These are phyloP conservation scores for Talaromyces thailandensis DNA, from an alignment of 495 filamentous ascomycete genomes.

Conservation along the genomic window DNA sequence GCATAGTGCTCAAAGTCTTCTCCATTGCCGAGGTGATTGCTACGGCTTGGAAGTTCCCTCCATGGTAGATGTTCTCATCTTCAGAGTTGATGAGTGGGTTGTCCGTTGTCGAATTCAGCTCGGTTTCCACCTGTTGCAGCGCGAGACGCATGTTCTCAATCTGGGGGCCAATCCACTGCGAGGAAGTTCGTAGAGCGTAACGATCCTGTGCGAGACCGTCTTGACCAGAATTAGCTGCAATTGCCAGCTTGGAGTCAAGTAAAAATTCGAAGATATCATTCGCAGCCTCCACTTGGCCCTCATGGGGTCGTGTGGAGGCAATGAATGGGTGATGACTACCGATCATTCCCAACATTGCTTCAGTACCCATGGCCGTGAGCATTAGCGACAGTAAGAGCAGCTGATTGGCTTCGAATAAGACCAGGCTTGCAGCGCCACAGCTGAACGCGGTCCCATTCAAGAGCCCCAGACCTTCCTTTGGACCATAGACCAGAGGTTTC, in stretches of 20 bases:
- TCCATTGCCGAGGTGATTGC: conserved; percentile 52
- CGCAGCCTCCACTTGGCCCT: conserved; percentile 45
- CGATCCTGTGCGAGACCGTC: conserved; percentile 44
- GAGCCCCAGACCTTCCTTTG: conserved; percentile 55
- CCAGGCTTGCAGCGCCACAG: conserved; percentile 40
- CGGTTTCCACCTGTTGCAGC: conserved; percentile 42
- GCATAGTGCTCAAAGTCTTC: conserved; percentile 41
- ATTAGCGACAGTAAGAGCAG: conserved; percentile 46
- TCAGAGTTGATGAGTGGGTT: conserved; percentile 48
- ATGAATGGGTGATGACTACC: conserved; percentile 53
- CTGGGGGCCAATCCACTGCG: conserved; percentile 55
- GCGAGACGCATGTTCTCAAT: conserved; percentile 50
- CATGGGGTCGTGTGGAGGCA: conserved; percentile 42
- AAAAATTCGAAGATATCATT: conserved; percentile 42
- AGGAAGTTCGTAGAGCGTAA: conserved; percentile 47
- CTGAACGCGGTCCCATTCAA: conserved; percentile 57
- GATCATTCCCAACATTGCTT: no score
- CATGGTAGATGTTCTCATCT: conserved; percentile 19
- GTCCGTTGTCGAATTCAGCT: conserved; percentile 55
- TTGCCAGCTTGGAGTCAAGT: conserved; percentile 11
- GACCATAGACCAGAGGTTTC: conserved; percentile 34
- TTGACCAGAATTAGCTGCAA: conserved; percentile 2
- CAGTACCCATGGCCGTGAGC: conserved; percentile 27
- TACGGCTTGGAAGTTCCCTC: conserved; percentile 52
- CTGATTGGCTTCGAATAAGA: conserved; percentile 42